Conservation (phyloP, 148 eudicot species). For the Chenopodium formosanum region DNA sequence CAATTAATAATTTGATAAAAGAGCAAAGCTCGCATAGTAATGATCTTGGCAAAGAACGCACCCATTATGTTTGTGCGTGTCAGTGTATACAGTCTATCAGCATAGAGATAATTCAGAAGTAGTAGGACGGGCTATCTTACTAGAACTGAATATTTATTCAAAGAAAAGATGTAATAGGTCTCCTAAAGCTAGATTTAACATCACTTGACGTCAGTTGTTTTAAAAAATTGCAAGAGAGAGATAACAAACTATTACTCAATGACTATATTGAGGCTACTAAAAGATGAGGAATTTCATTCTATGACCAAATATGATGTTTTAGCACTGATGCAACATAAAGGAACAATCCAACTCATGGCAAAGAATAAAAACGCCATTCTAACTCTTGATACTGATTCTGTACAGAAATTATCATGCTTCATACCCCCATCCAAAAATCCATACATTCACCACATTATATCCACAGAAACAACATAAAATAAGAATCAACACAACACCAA, state of each 20-base stretch:
- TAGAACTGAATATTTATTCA: not conserved
- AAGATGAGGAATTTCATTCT: not conserved
- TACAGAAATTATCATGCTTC: not conserved
- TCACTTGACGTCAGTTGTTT: not conserved
- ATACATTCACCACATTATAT: not conserved
- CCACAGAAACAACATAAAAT: not conserved
- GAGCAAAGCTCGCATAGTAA: no score
- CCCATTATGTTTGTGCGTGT: not conserved
- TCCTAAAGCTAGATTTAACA: not conserved
- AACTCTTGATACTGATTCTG: not conserved
- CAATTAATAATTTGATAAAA: no score
- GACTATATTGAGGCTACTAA: not conserved
- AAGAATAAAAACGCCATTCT: not conserved
- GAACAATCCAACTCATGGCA: conserved; percentile 2
- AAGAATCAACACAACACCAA: not conserved
- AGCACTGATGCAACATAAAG: not conserved
- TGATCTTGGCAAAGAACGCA: not conserved
- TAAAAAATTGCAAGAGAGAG: not conserved
- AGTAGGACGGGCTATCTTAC: not conserved
- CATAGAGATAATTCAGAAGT: not conserved
- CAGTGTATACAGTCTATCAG: not conserved
- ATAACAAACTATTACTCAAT: not conserved
- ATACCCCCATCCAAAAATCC: not conserved
- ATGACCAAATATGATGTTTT: not conserved
- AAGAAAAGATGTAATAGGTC: not conserved